Conservation (phyloP, 2,329 filamentous ascomycete genomes). For the Penicillium olsonii region DNA sequence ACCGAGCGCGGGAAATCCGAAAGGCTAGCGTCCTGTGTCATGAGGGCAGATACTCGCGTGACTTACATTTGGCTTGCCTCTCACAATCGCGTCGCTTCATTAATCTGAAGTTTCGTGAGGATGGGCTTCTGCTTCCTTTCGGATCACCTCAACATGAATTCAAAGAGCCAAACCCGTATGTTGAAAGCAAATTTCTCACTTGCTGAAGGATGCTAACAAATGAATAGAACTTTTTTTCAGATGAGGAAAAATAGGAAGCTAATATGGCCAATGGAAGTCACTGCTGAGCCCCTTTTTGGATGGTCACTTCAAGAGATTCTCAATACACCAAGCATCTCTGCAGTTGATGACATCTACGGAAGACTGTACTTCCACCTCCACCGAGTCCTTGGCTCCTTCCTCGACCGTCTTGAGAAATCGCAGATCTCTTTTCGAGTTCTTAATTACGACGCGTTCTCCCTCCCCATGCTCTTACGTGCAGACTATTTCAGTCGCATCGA, state of each 20-base stretch:
- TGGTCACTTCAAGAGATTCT: background rate
- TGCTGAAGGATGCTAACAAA: background rate
- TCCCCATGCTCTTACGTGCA: background rate
- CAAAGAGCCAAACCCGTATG: background rate
- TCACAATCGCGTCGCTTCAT: background rate
- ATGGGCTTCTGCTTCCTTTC: background rate
- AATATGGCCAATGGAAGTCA: background rate
- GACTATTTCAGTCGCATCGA: background rate
- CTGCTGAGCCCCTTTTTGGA: background rate
- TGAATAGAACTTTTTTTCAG: background rate
- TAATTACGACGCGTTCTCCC: background rate
- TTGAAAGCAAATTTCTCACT: background rate
- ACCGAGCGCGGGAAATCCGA: background rate
- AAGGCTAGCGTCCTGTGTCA: background rate
- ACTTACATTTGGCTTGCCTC: too few relatives aligned
- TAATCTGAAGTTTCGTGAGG: background rate
- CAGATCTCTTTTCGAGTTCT: background rate
- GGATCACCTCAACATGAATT: background rate
- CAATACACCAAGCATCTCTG: background rate
- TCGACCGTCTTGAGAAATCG: background rate
- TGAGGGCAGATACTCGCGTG: background rate
- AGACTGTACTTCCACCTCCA: background rate
- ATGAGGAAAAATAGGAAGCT: too few relatives aligned
- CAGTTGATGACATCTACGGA: background rate
- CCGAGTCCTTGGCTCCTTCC: background rate